Evolutionary conservation across 805 yeast species (phyloP), one percentile per base, ranked within the genome.

Genomic region (Tanozyma kutaoensis): DNA sequence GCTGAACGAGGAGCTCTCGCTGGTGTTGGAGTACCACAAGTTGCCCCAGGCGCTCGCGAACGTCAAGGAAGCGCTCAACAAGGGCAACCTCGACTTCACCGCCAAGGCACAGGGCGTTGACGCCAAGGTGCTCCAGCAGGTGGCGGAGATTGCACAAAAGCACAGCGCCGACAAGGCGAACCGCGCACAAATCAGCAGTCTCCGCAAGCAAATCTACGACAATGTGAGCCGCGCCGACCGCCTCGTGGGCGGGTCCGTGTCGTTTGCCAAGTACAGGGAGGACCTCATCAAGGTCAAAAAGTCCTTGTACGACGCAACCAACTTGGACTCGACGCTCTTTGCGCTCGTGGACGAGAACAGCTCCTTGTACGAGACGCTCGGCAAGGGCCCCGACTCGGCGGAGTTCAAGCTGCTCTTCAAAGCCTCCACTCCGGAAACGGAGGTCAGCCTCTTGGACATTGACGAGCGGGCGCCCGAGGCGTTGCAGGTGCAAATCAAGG

Each of bases 1-100:
- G 8, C 77, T 93, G 0, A 72, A 82, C 41, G 79, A 81, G 47
- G 91, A 86, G 43, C 62, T 78, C 25, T 50, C 63, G 2, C 80
- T 95, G 1, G 81, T 81, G 8, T 61, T 85, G 31, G 97, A 85
- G 40, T 84, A 69, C 39, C 65, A 84, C 37, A 76, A 76, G 30
- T 57, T 88, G 29, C 95, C 95, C 2, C 62, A 61, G 24, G 66
- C 80, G 3, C 49, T 81, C 20, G 63, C 55, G 11, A 72, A 67
- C 14, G 45, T 81, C 23, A 71, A 69, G 34, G 54, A 54, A 30
- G 45, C 56, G n/a, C 38, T 52, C 6, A 40, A 34, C 4, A 34
- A 36, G 2, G 31, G 39, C 12, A 18, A 12, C 12, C 22, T 8
- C 7, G 12, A 8, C 15, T 1, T 21, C 19, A 3, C 7, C 13